phyloP scores from a whole-genome alignment of 106 monocot species.

The Dioscorea zingiberensis region DNA sequence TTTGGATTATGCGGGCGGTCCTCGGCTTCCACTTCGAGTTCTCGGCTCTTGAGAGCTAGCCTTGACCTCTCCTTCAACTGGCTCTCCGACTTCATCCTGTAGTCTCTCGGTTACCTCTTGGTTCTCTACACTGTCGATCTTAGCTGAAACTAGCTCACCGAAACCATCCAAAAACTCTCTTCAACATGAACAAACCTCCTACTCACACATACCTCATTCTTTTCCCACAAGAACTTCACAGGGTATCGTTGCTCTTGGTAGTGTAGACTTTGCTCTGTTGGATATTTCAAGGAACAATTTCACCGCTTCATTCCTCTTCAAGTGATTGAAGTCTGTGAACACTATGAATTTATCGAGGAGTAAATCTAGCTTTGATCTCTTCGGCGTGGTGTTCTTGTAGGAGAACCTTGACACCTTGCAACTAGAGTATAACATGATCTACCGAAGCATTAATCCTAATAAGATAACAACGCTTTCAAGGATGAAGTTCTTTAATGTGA shows the following conservation, averaged over 20 bases:
- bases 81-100: slow-evolving; percentile 37
- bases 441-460: slow-evolving; percentile 25
- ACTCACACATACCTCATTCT: slow-evolving; percentile 10
- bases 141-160: slow-evolving; percentile 36
- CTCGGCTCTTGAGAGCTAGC: slow-evolving; percentile 13
- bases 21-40: slow-evolving; percentile 21
- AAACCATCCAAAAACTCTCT: slow-evolving; percentile 26
- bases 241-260: slow-evolving; percentile 13
- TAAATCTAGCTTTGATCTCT: slow-evolving; percentile 35
- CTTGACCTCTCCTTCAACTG: slow-evolving; percentile 34
- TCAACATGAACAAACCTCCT: not conserved
- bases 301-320: slow-evolving; percentile 24
- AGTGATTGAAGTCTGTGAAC: not conserved
- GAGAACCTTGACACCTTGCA: slow-evolving; percentile 3
- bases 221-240: slow-evolving; percentile 22
- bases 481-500: slow-evolving; percentile 24
- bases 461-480: slow-evolving; percentile 11
- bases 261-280: slow-evolving; percentile 7
- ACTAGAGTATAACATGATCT: slow-evolving; percentile 36
- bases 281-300: slow-evolving; percentile 26
- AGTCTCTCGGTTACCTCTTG: slow-evolving; percentile 13
- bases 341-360: slow-evolving; percentile 26
- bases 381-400: slow-evolving; percentile 23
- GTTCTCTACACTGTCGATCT: slow-evolving; percentile 18
- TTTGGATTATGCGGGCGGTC: slow-evolving; percentile 30